Evolutionary conservation across 352 stramenopile species (phyloP).

Genomic region (Saprolegnia parasitica): DNA sequence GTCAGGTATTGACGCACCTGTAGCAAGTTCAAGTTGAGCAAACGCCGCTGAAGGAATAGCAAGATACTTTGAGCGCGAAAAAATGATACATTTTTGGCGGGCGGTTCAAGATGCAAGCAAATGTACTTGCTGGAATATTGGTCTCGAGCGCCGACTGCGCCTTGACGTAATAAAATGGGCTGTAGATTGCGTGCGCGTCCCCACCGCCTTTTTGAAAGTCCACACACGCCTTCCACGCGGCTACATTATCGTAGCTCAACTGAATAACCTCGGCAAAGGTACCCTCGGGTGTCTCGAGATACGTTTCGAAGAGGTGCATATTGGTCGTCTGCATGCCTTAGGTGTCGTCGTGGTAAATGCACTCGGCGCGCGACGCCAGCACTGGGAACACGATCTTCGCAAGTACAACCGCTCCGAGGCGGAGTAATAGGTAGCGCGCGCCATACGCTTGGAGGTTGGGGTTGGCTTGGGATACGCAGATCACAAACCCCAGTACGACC

Average conservation of each 20-base stretch:
- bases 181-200: constrained; percentile 19
- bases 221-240: constrained; percentile 11
- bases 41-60: too few relatives aligned
- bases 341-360: background rate
- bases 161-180: constrained; percentile 1
- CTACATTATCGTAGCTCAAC: constrained; percentile 20
- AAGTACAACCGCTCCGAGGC: background rate
- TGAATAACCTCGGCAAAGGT: constrained; percentile 16
- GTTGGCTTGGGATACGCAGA: background rate
- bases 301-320: background rate
- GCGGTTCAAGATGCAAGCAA: too few relatives aligned
- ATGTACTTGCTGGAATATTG: constrained; percentile 17
- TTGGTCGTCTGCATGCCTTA: background rate
- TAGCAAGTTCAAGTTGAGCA: too few relatives aligned
- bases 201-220: constrained; percentile 3
- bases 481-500: background rate
- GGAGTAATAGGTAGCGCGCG: background rate
- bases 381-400: constrained; percentile 2
- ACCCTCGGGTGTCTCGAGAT: constrained; percentile 5
- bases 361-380: background rate
- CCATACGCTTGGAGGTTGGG: background rate
- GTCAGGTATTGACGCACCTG: too few relatives aligned
- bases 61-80: too few relatives aligned
- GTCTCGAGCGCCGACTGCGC: background rate
- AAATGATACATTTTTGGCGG: too few relatives aligned